A percentile compares a stretch with the other conserved stretches of the same genome.
These are phyloP conservation scores for Mortierella sp. DNA, from an alignment of 371 early-diverging fungal genomes.

Conservation along the genomic window DNA sequence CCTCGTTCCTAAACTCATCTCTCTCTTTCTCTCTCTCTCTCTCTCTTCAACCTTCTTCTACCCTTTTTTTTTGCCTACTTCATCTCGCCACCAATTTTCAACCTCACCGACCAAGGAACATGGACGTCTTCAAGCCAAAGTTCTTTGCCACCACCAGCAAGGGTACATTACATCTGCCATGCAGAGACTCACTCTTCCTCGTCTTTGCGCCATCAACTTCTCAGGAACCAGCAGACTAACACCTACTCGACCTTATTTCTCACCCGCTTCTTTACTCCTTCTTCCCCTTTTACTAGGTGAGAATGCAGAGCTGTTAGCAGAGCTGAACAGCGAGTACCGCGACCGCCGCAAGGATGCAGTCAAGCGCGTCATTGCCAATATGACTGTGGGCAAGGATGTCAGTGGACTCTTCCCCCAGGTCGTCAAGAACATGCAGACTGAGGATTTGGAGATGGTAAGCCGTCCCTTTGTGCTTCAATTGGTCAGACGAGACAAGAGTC, in stretches of 20 bases:
- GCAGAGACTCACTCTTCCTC: neutral
- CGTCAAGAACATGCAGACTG: constrained; percentile 99
- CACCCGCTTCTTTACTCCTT: neutral
- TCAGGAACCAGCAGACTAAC: constrained; percentile 4
- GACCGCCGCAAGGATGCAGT: constrained; percentile 97
- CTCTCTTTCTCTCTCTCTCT: neutral
- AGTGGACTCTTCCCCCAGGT: constrained; percentile 94
- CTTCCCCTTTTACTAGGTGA: constrained; percentile 81
- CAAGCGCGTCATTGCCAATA: constrained; percentile 93
- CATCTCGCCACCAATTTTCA: constrained; percentile 10
- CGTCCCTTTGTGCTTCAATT: constrained; percentile 71
- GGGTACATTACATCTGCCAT: constrained; percentile 56
- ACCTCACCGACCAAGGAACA: constrained; percentile 15
- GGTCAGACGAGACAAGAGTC: constrained; percentile 82
- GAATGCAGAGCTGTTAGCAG: constrained; percentile 95
- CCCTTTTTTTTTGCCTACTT: neutral
- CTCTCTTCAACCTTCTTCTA: neutral
- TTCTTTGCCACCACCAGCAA: constrained; percentile 78
- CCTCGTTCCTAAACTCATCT: too few relatives aligned
- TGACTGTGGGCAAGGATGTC: constrained; percentile 93
- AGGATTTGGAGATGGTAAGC: constrained; percentile 97
- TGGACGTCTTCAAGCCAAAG: constrained; percentile 60
- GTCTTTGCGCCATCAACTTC: constrained; percentile 6
- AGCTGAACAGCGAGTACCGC: constrained; percentile 96
- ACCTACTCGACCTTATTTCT: too few relatives aligned